Evolutionary conservation across 2,329 filamentous ascomycete genomes (phyloP).

Genomic region (Aspergillus sergii): DNA sequence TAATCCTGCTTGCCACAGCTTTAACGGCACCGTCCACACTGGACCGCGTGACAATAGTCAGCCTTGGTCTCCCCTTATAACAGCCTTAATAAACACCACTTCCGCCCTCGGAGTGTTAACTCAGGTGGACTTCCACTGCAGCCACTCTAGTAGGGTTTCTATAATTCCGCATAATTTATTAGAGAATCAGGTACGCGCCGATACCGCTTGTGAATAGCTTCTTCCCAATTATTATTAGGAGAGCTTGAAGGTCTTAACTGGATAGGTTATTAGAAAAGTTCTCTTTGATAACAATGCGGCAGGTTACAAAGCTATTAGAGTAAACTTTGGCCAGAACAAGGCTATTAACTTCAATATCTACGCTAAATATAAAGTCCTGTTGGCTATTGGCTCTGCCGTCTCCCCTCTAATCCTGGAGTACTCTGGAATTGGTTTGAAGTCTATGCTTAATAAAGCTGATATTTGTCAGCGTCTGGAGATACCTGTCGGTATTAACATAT

Average conservation of each 20-base stretch:
- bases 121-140: conserved; percentile 27
- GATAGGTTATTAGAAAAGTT: conserved; percentile 29
- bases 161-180: conserved; percentile 31
- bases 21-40: conserved; percentile 25
- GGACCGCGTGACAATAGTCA: conserved; percentile 27
- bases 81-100: conserved; percentile 26
- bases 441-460: conserved; percentile 17
- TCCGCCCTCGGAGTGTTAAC: conserved; percentile 14
- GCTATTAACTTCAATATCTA: conserved; percentile 23
- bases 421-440: conserved; percentile 30
- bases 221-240: conserved; percentile 25
- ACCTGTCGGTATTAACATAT: conserved; percentile 33
- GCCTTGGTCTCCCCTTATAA: conserved; percentile 25
- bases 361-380: conserved; percentile 28
- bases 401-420: conserved; percentile 31
- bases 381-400: conserved; percentile 29
- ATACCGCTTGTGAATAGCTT: conserved; percentile 32
- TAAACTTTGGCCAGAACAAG: conserved; percentile 30
- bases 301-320: conserved; percentile 21
- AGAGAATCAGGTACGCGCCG: conserved; percentile 28
- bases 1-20: conserved; percentile 26
- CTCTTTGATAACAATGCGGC: conserved; percentile 16
- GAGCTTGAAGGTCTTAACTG: conserved; percentile 27
- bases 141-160: conserved; percentile 31
- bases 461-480: conserved; percentile 26